Percentiles rank a stretch among this genome's conserved stretches.
Evolutionary conservation across 495 filamentous ascomycete genomes (phyloP).

Genomic region (Sphaerosporella brunnea): DNA sequence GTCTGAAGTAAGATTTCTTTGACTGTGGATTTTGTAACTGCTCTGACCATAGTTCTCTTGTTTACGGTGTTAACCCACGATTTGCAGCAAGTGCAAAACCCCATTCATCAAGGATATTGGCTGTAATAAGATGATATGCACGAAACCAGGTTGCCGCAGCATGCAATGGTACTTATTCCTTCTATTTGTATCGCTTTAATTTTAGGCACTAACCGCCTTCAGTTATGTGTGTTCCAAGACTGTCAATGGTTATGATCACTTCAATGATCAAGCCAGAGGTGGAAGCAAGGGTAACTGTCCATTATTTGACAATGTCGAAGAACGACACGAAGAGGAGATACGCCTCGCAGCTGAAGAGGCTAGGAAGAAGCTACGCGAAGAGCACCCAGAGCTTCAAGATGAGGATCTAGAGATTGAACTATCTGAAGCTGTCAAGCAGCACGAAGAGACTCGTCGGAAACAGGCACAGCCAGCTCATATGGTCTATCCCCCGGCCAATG

Average conservation of each 20-base stretch:
- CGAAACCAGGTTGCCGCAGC: neutral
- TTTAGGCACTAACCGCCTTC: neutral
- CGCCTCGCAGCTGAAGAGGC: conserved; percentile 43
- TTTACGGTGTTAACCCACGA: conserved; percentile 17
- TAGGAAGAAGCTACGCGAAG: conserved; percentile 36
- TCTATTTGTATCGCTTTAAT: conserved; percentile 11
- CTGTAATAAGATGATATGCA: conserved; percentile 61
- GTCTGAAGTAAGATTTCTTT: too few species aligned
- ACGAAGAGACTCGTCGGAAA: neutral
- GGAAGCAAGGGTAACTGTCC: conserved; percentile 41
- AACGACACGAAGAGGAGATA: conserved; percentile 49
- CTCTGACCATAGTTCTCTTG: conserved; percentile 24
- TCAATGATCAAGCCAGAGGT: conserved; percentile 32
- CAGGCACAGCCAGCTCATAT: neutral
- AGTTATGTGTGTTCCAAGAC: conserved; percentile 55
- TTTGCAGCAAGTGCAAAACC: conserved; percentile 31
- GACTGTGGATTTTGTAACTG: too few species aligned
- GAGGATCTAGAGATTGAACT: conserved; percentile 41
- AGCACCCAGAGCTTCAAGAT: conserved; percentile 42
- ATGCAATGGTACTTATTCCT: conserved; percentile 2
- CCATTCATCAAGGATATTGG: conserved; percentile 58
- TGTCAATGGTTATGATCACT: conserved; percentile 35
- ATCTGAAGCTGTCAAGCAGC: conserved; percentile 35
- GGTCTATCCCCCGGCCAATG: conserved; percentile 7
- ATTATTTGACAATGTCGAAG: conserved; percentile 44